phyloP scores from a whole-genome alignment of 805 yeast species.

The Candida xiaguanensis region DNA sequence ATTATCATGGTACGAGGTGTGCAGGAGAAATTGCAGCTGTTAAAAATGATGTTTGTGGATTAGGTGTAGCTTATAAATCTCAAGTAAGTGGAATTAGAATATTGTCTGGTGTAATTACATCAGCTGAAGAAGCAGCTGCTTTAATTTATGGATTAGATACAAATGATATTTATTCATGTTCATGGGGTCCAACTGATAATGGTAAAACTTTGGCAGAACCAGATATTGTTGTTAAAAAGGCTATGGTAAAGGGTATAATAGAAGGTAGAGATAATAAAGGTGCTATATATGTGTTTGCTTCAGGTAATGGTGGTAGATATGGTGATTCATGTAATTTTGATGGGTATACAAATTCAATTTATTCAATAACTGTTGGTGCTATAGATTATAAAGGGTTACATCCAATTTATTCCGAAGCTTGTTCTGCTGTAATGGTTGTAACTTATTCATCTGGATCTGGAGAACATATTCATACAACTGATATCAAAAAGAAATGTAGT shows the following conservation, averaged over 20 bases:
- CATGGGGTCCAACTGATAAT: constrained; percentile 98
- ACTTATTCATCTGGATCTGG: constrained; percentile 91
- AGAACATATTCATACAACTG: constrained; percentile 87
- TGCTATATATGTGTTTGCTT: constrained; percentile 88
- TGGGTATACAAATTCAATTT: constrained; percentile 94
- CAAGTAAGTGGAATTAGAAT: constrained; percentile 89
- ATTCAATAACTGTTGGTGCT: constrained; percentile 92
- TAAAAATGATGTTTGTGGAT: constrained; percentile 85
- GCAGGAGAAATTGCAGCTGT: constrained; percentile 97
- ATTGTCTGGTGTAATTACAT: constrained; percentile 71
- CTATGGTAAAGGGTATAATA: constrained; percentile 78
- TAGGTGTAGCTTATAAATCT: constrained; percentile 90
- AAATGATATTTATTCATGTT: constrained; percentile 93
- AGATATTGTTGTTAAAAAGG: constrained; percentile 68
- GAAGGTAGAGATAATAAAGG: constrained; percentile 83
- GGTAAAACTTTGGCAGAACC: constrained; percentile 88
- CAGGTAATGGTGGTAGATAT: constrained; percentile 84
- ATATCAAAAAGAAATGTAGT: constrained; percentile 66
- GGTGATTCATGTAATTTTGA: constrained; percentile 95
- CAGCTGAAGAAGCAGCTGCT: constrained; percentile 90
- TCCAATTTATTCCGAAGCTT: constrained; percentile 87
- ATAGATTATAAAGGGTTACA: constrained; percentile 83
- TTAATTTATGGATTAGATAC: constrained; percentile 73
- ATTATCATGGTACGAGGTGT: constrained; percentile 94
- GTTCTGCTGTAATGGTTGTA: constrained; percentile 91